Evolutionary conservation across 208 protist species (phyloP), one percentile per base, ranked within the genome.

Genomic region (Phytomonas francai): DNA sequence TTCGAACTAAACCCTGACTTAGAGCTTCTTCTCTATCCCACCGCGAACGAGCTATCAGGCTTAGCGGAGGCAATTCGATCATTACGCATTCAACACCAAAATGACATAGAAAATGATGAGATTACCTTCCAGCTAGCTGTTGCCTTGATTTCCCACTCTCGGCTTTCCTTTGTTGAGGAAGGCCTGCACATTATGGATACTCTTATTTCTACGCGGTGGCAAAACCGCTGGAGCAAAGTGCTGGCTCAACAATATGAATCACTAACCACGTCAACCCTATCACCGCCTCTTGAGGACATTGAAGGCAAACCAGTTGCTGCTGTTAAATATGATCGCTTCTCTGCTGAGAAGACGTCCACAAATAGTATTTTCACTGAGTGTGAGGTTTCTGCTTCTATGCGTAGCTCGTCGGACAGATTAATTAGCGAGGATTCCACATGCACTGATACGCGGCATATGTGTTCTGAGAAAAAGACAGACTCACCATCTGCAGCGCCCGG

Each of bases 111-210:
- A 19, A 68, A 85, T 27, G 61, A 65, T 19, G 70, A 77, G 54
- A 69, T 84, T 0, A 65, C 77, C 11, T 91, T 87, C 74, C 76
- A 88, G 59, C 78, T 91, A 12, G 84, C 81, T 6, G 76, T 74
- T 54, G 74, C 84, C 30, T 74, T 89, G 30, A 81, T 94, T 19
- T 88, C 79, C 59, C 89, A 94, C 70, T 76, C 77, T 8, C 66
- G 80, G 30, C 56, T 34, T 33, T 77, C 67, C 8, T 79, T 78
- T 56, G 70, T 94, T 33, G 63, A 82, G 59, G 84, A 90, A 69
- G 89, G 89, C 58, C 63, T 92, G 29, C 70, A 74, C 42, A 51
- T 94, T 54, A 88, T 94, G 83, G 80, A 91, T 67, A 79, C 72
- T 11, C 62, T 94, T 16, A 67, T 88, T 33, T 83, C 77, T 59